These are phyloP conservation scores for Globisporangium cystogenes DNA, from an alignment of 352 stramenopile genomes.

Conservation along the genomic window DNA sequence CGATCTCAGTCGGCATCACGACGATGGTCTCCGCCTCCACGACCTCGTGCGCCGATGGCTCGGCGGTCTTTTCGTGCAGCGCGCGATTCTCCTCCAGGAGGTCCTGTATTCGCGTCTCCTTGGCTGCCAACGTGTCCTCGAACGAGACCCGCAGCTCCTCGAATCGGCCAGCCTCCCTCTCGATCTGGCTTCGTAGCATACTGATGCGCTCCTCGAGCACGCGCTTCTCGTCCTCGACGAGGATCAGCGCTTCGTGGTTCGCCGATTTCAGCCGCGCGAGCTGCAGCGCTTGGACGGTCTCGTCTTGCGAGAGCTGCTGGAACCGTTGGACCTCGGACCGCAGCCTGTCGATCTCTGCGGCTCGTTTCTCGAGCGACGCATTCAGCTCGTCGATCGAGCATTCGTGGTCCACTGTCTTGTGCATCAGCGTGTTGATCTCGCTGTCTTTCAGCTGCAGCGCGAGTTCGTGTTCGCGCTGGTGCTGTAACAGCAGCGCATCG, in stretches of 20 bases:
- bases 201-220: slow-evolving; percentile 30
- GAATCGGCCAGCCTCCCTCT: not conserved
- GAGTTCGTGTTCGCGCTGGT: slow-evolving; percentile 3
- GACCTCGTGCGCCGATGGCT: not conserved
- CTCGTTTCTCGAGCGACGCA: slow-evolving; percentile 17
- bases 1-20: not conserved
- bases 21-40: slow-evolving; percentile 7
- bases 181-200: slow-evolving; percentile 6
- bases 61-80: slow-evolving; percentile 11
- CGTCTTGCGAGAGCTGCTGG: slow-evolving; percentile 56
- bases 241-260: slow-evolving; percentile 46
- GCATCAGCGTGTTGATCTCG: slow-evolving; percentile 47
- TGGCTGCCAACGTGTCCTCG: slow-evolving; percentile 13
- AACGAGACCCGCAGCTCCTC: slow-evolving; percentile 6
- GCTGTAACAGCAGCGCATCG: not conserved
- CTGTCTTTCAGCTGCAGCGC: slow-evolving; percentile 19
- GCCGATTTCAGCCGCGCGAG: slow-evolving; percentile 53
- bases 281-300: slow-evolving; percentile 70
- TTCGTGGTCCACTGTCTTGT: slow-evolving; percentile 32
- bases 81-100: slow-evolving; percentile 22
- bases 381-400: slow-evolving; percentile 19
- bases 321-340: slow-evolving; percentile 25
- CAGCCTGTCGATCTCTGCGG: slow-evolving; percentile 24
- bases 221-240: slow-evolving; percentile 57
- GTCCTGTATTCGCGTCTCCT: slow-evolving; percentile 16